Conservation (phyloP, 345 rosid species). For the Luvunga scandens region DNA sequence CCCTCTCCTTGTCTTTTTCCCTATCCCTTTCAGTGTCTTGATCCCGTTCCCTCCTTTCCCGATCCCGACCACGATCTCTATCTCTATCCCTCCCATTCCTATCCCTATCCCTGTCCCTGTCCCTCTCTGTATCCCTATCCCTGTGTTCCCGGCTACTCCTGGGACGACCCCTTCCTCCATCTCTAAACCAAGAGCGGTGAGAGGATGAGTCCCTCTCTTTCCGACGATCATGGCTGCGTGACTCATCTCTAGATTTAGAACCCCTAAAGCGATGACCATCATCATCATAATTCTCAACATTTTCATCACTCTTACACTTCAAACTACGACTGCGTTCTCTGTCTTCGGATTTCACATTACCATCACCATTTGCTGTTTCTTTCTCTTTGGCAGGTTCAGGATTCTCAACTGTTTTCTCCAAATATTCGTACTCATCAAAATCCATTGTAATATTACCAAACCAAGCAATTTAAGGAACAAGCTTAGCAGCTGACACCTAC, state of each 20-base stretch:
- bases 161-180: constrained; percentile 66
- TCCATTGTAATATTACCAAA: constrained; percentile 46
- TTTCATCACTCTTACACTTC: constrained; percentile 53
- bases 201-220: constrained; percentile 42
- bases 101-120: constrained; percentile 29
- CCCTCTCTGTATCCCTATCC: constrained; percentile 57
- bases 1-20: constrained; percentile 42
- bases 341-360: constrained; percentile 39
- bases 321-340: constrained; percentile 50
- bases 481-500: neutral
- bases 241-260: constrained; percentile 47
- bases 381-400: constrained; percentile 46
- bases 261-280: constrained; percentile 49
- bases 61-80: constrained; percentile 37
- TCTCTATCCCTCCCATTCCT: constrained; percentile 50
- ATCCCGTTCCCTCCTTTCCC: constrained; percentile 38
- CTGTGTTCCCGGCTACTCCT: constrained; percentile 55
- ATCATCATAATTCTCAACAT: constrained; percentile 41
- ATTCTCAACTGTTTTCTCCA: constrained; percentile 87
- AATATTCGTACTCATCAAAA: constrained; percentile 93
- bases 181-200: constrained; percentile 64
- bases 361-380: constrained; percentile 57
- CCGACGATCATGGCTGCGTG: constrained; percentile 43
- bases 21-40: constrained; percentile 35
- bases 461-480: constrained; percentile 6